Evolutionary conservation across 2,329 filamentous ascomycete genomes (phyloP).

Genomic region (Lasiodiplodia sp.): DNA sequence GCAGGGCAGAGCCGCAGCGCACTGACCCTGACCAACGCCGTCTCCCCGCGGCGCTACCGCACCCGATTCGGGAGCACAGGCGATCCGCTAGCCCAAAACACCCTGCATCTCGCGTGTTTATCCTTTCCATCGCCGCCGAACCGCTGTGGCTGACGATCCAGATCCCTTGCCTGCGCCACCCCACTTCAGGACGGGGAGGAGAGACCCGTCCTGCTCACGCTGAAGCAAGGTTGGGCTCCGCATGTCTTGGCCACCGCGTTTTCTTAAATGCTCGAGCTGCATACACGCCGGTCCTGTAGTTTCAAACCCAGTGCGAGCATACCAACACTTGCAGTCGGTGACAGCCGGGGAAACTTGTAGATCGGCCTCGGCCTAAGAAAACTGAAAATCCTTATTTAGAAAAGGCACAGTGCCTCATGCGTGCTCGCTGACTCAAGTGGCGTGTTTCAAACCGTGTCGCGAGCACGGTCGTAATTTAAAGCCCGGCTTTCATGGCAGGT

Average conservation of each 20-base stretch:
- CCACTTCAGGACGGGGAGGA: no score
- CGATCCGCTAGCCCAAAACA: conserved; percentile 10
- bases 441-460: conserved; percentile 18
- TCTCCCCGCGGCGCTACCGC: not conserved
- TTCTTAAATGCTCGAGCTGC: not conserved
- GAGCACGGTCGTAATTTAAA: not conserved
- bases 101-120: not conserved
- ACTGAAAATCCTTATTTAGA: not conserved
- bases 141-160: not conserved
- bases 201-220: no score
- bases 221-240: no score
- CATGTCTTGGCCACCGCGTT: not conserved
- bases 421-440: conserved; percentile 7
- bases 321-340: not conserved
- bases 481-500: not conserved
- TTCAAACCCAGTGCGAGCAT: not conserved
- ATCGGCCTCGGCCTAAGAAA: conserved; percentile 1
- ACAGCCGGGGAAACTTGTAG: not conserved
- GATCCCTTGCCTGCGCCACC: not conserved
- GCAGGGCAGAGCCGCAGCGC: conserved; percentile 18
- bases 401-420: conserved; percentile 10
- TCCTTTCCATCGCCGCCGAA: not conserved
- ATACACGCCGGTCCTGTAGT: not conserved
- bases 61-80: conserved; percentile 1
- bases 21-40: not conserved